A percentile compares a stretch with the other conserved stretches of the same genome.
phyloP scores from a whole-genome alignment of 352 stramenopile genomes.

The Globisporangium perplexum region DNA sequence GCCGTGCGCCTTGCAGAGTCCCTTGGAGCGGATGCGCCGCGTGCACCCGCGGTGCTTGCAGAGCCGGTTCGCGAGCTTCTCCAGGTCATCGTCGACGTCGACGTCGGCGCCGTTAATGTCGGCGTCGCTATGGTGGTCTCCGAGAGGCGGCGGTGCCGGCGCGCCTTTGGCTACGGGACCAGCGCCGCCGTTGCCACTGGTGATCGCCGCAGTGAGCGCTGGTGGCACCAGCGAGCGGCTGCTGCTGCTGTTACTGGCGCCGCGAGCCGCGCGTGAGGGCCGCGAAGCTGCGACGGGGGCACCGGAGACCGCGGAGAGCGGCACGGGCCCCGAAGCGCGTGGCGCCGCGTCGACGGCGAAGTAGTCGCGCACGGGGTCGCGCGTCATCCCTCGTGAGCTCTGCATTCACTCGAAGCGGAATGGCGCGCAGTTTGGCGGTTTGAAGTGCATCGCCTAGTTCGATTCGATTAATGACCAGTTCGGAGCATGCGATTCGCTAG shows the following conservation, averaged over 20 bases:
- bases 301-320: background rate
- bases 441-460: background rate
- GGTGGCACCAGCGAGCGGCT: background rate
- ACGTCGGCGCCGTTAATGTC: too few relatives aligned
- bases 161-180: too few relatives aligned
- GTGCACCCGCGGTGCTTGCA: slow-evolving; percentile 41
- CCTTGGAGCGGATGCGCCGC: slow-evolving; percentile 84
- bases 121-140: too few relatives aligned
- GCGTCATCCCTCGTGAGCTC: background rate
- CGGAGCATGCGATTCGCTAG: too few relatives aligned
- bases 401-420: background rate
- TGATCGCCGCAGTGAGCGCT: background rate
- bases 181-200: background rate
- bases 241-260: too few relatives aligned
- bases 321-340: background rate
- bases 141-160: background rate
- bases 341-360: slow-evolving; percentile 7
- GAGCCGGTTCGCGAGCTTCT: slow-evolving; percentile 9
- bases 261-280: background rate
- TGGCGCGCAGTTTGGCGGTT: slow-evolving; percentile 2
- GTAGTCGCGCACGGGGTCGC: slow-evolving; percentile 13
- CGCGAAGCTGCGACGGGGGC: background rate
- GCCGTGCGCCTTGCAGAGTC: slow-evolving; percentile 82
- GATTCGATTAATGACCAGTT: too few relatives aligned
- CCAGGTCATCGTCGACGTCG: slow-evolving; percentile 2